Base-by-base conservation (phyloP, 768 basidiomycete species). In the Boletus speciosus region DNA sequence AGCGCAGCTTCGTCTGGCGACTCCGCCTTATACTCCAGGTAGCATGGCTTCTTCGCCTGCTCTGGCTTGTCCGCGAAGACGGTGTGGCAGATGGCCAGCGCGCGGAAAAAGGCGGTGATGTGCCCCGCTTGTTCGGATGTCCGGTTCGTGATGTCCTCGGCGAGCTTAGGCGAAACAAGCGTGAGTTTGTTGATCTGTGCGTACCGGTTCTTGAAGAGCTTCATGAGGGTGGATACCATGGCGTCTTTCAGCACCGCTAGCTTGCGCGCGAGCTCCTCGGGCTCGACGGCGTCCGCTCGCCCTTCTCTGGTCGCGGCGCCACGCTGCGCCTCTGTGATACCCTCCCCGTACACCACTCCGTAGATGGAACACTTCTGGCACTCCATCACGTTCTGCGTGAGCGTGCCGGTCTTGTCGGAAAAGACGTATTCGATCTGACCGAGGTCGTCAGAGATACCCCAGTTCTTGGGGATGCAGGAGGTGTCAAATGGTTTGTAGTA, bases 351-450 rank as follows among this genome's bases (percentile, higher is more conserved):
- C 0, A 83, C 67, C 3, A 90, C 73, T 1, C 94, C 95, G 49
- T 83, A 73, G 54, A 98, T 80, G 0, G 93, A 95, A 63, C 93
- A 97, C 67, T 90, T 94, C 69, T 97, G 93, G 74, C 97, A 98
- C 75, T 96, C 94, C 96, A 98, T 98, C 64, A 96, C 77, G 74
- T 98, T 99, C 72, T 97, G 95, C 0, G 96, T 99, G 46, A 99
- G 85, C 7, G 96, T 99, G 23, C 93, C 93, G 0, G 94, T 96
- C 78, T 96, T 96, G 79, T 95, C 93, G 10, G 89, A 93, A 67
- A 88, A 88, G 66, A 88, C 78, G 70, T 96, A 99, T 75, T 98
- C 95, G 71, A 98, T 98, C 74, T 98, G 96, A 25, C 96, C 96
- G 2, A 99, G 84, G 73, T 98, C 96, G 68, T 98, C 96, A 4